These are phyloP conservation scores for Corymbia maculata DNA, from an alignment of 345 rosid genomes.

Conservation along the genomic window DNA sequence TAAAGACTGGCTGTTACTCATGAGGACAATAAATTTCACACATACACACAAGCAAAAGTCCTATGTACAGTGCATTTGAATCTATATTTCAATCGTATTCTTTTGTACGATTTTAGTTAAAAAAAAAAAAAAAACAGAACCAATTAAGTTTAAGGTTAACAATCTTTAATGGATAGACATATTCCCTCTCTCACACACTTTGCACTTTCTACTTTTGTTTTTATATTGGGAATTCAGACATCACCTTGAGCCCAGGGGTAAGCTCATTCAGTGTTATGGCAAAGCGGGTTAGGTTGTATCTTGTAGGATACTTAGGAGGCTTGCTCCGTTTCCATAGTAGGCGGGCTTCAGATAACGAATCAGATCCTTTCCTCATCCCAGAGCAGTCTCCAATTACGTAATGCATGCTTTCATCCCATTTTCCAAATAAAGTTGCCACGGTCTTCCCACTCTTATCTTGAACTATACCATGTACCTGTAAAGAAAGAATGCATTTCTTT, in stretches of 20 bases:
- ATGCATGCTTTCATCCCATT: slow-evolving; percentile 98
- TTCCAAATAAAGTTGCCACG: slow-evolving; percentile 80
- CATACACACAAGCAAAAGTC: background rate
- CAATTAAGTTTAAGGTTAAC: background rate
- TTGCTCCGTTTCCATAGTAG: slow-evolving; percentile 79
- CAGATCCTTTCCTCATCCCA: slow-evolving; percentile 56
- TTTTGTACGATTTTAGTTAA: background rate
- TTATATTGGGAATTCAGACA: background rate
- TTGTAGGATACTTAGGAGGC: slow-evolving; percentile 69
- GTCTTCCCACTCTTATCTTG: slow-evolving; percentile 70
- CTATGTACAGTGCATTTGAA: background rate
- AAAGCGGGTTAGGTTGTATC: slow-evolving; percentile 83
- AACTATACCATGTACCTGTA: slow-evolving; percentile 90
- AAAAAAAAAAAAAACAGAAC: background rate
- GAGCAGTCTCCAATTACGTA: slow-evolving; percentile 66
- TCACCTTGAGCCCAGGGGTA: slow-evolving; percentile 80
- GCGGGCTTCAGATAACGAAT: slow-evolving; percentile 43
- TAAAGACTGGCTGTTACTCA: background rate
- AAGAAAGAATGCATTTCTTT: background rate
- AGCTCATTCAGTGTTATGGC: slow-evolving; percentile 89
- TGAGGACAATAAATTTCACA: background rate
- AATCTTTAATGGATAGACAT: background rate
- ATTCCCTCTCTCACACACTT: background rate
- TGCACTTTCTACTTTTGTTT: background rate
- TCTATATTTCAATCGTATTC: background rate